Conservation (phyloP, 495 filamentous ascomycete species). For the Pseudomonodictys pantanalensis region DNA sequence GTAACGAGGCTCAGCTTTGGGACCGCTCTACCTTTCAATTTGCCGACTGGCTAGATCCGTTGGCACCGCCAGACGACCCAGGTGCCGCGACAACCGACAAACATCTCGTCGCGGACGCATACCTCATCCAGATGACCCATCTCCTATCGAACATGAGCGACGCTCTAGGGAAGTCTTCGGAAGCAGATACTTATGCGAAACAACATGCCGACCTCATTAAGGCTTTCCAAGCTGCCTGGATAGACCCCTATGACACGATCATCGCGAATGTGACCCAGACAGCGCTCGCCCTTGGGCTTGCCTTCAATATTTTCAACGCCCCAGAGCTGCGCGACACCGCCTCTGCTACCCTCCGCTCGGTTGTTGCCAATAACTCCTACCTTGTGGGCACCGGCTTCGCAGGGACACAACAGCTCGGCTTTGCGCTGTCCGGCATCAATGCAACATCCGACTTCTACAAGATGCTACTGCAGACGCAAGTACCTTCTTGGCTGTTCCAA, state of each 20-base stretch:
- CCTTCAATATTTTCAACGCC: constrained; percentile 46
- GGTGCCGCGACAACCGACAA: constrained; percentile 36
- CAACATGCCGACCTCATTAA: constrained; percentile 5
- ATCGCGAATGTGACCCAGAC: constrained; percentile 52
- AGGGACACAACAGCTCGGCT: constrained; percentile 51
- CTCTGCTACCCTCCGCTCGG: constrained; percentile 37
- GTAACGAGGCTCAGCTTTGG: constrained; percentile 45
- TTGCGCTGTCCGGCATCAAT: constrained; percentile 43
- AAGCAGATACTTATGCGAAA: neutral
- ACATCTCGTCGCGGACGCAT: constrained; percentile 46
- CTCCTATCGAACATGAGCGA: constrained; percentile 7
- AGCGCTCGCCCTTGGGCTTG: constrained; percentile 45
- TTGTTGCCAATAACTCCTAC: constrained; percentile 46
- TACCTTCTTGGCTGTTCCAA: constrained; percentile 54
- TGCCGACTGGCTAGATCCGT: constrained; percentile 56
- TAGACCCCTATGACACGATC: constrained; percentile 37
- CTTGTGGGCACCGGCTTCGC: constrained; percentile 55
- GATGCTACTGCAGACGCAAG: constrained; percentile 43
- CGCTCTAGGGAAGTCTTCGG: neutral
- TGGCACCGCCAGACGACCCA: constrained; percentile 45
- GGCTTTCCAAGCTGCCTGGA: constrained; percentile 46
- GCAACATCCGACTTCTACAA: constrained; percentile 34
- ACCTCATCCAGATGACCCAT: constrained; percentile 43
- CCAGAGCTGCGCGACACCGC: constrained; percentile 40
- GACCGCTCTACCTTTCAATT: constrained; percentile 43